Evolutionary conservation across 2,329 filamentous ascomycete genomes (phyloP).

Genomic region (Aspergillus sp.): DNA sequence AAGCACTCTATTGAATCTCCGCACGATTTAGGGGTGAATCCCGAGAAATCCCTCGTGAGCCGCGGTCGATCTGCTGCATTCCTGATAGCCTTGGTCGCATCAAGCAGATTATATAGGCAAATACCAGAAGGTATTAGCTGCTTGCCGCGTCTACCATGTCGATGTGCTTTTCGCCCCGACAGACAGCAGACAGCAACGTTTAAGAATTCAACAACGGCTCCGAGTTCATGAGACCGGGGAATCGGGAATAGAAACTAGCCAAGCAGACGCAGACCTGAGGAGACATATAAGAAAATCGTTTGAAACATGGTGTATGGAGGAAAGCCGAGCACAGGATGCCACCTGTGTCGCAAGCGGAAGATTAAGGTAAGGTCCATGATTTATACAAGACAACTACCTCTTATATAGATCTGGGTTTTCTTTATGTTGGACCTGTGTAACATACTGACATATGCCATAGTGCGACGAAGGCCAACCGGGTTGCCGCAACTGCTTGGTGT

Average conservation of each 20-base stretch:
- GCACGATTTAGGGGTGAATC: too few species aligned
- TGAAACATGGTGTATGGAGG: slow-evolving; percentile 36
- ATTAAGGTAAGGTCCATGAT: slow-evolving; percentile 27
- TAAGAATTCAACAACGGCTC: neutral
- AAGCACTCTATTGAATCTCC: too few species aligned
- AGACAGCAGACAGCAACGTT: neutral
- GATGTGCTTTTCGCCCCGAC: neutral
- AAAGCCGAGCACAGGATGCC: slow-evolving; percentile 34
- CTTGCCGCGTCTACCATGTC: neutral
- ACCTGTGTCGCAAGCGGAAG: slow-evolving; percentile 34
- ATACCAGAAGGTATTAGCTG: neutral
- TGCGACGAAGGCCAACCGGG: slow-evolving; percentile 32
- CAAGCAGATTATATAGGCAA: too few species aligned
- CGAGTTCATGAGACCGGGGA: neutral
- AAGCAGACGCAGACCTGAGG: neutral
- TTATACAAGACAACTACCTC: slow-evolving; percentile 1
- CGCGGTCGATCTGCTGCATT: too few species aligned
- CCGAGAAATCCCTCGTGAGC: too few species aligned
- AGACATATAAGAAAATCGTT: neutral
- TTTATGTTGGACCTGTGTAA: neutral
- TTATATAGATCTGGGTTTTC: neutral
- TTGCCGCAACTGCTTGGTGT: slow-evolving; percentile 31
- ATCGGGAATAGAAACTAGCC: neutral
- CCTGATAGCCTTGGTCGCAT: too few species aligned
- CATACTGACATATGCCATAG: slow-evolving; percentile 10